phyloP scores from a whole-genome alignment of 345 rosid species.

The Citrus mangshanensis region DNA sequence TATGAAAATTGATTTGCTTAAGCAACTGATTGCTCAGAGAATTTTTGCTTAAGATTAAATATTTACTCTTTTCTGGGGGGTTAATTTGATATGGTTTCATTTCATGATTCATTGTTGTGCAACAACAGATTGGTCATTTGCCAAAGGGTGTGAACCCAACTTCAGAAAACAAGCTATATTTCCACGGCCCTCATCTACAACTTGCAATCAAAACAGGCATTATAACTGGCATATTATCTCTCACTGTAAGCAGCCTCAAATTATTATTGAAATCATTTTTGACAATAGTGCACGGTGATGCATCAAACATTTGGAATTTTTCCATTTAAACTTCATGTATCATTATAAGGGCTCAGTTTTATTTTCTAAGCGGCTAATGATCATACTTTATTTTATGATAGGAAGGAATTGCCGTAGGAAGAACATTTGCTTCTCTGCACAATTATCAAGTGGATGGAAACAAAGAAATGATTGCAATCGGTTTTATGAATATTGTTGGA shows the following conservation, averaged over 20 bases:
- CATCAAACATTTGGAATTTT: background rate
- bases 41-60: too few species aligned
- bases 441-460: constrained; percentile 47
- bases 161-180: constrained; percentile 64
- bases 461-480: constrained; percentile 54
- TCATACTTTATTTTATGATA: background rate
- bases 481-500: constrained; percentile 44
- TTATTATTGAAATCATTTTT: background rate
- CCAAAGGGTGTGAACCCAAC: constrained; percentile 96
- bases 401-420: constrained; percentile 49
- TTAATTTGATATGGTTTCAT: background rate
- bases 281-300: background rate
- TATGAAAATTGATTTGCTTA: background rate
- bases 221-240: constrained; percentile 77
- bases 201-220: constrained; percentile 80
- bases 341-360: background rate
- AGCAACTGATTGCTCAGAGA: too few species aligned
- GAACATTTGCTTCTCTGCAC: constrained; percentile 39
- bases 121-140: constrained; percentile 78
- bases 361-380: background rate
- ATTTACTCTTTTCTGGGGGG: too few species aligned
- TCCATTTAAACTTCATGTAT: background rate
- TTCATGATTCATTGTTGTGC: background rate
- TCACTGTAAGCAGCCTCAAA: constrained; percentile 57
- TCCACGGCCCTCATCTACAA: constrained; percentile 49